A percentile compares a stretch with the other conserved stretches of the same genome.
Evolutionary conservation across 1,139 yeast genomes (phyloP).

Genomic region (Nakaseomyces kungkrabaensis): DNA sequence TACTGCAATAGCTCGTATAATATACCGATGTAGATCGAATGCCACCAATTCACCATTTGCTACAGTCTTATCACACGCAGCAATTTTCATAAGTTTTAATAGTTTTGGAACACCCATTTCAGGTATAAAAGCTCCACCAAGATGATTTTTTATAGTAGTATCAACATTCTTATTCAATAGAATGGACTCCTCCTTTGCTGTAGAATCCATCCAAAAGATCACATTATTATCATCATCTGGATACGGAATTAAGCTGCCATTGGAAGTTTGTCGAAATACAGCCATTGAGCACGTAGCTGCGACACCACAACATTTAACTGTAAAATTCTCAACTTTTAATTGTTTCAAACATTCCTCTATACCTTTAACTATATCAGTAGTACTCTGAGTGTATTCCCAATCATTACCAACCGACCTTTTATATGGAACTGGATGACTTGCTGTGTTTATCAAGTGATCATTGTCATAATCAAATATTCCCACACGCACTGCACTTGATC

Average conservation of each 20-base stretch:
- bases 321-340: conserved; percentile 9
- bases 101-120: conserved; percentile 52
- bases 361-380: conserved; percentile 32
- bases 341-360: conserved; percentile 16
- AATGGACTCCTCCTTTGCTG: conserved; percentile 32
- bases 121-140: conserved; percentile 43
- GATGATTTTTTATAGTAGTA: conserved; percentile 16
- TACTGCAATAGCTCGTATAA: conserved; percentile 32
- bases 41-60: conserved; percentile 16
- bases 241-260: conserved; percentile 18
- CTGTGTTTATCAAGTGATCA: conserved; percentile 15
- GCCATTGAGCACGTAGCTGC: conserved; percentile 52
- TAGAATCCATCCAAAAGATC: conserved; percentile 53
- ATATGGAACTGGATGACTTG: conserved; percentile 22
- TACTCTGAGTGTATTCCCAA: conserved; percentile 35
- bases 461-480: conserved; percentile 21
- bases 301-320: conserved; percentile 24
- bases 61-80: conserved; percentile 24
- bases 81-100: conserved; percentile 21
- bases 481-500: conserved; percentile 42
- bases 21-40: conserved; percentile 46
- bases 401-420: conserved; percentile 9
- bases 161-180: conserved; percentile 27
- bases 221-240: conserved; percentile 31
- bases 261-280: conserved; percentile 22